A percentile compares a stretch with the other conserved stretches of the same genome.
These are phyloP conservation scores for Monilinia polystroma DNA, from an alignment of 2,329 filamentous ascomycete genomes.

Conservation along the genomic window DNA sequence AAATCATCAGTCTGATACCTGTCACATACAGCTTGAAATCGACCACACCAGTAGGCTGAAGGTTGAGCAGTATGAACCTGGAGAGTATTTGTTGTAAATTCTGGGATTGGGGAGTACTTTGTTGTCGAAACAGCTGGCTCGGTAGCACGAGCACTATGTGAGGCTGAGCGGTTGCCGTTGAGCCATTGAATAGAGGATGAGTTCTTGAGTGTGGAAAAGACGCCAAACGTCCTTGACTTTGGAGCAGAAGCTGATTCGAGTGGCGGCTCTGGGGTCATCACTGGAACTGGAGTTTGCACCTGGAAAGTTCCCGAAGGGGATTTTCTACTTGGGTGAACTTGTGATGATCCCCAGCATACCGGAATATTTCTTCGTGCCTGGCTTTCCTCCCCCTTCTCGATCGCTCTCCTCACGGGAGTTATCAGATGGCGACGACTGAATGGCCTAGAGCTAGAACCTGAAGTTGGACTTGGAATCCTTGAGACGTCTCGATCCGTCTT, in stretches of 20 bases:
- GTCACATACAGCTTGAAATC: conserved; percentile 58
- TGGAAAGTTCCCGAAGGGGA: conserved; percentile 21
- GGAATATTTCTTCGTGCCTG: background rate
- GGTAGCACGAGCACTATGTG: conserved; percentile 13
- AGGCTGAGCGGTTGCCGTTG: conserved; percentile 23
- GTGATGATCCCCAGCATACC: conserved; percentile 16
- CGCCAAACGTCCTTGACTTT: conserved; percentile 48
- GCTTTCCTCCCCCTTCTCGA: conserved; percentile 30
- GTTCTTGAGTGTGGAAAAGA: conserved; percentile 48
- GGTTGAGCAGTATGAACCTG: conserved; percentile 47
- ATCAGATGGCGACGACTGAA: conserved; percentile 26
- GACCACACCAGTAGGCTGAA: conserved; percentile 60
- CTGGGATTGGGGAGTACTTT: conserved; percentile 17
- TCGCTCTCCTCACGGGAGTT: conserved; percentile 24
- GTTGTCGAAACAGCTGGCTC: conserved; percentile 24
- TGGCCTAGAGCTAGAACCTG: background rate
- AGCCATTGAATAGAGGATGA: conserved; percentile 43
- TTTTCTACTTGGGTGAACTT: conserved; percentile 23
- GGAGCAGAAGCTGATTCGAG: conserved; percentile 34
- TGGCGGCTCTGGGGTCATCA: conserved; percentile 27
- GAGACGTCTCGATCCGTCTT: conserved; percentile 2
- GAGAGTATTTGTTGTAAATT: conserved; percentile 30
- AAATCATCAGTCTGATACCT: conserved; percentile 49
- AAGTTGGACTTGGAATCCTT: conserved; percentile 23
- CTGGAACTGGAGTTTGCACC: conserved; percentile 15